Conservation (phyloP, 1,284 basidiomycete genomes). For the Mycena citricolor region DNA sequence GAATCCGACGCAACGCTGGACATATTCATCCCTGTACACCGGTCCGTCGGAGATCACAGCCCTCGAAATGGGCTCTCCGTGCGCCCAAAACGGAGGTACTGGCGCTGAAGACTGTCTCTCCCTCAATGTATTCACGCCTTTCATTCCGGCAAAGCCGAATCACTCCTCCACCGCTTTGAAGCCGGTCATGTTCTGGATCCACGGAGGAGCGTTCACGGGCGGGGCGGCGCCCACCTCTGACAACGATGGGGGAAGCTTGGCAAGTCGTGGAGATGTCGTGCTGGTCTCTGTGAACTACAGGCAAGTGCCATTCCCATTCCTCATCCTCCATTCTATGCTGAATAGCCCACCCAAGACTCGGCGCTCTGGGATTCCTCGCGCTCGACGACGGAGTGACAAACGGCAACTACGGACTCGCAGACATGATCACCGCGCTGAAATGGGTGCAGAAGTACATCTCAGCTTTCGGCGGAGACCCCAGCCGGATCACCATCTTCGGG, state of each 20-base stretch:
- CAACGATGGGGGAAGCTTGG: conserved; percentile 43
- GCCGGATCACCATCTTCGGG: conserved; percentile 35
- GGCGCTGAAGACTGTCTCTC: conserved; percentile 33
- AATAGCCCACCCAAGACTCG: conserved; percentile 23
- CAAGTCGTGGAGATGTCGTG: conserved; percentile 43
- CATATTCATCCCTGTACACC: conserved; percentile 27
- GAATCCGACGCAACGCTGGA: conserved; percentile 26
- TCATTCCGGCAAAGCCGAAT: conserved; percentile 28
- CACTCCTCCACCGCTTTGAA: conserved; percentile 26
- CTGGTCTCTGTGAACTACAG: conserved; percentile 47
- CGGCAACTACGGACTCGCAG: conserved; percentile 39
- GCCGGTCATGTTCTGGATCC: conserved; percentile 43
- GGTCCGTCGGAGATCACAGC: conserved; percentile 27
- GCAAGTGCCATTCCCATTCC: conserved; percentile 16
- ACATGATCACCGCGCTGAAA: conserved; percentile 28
- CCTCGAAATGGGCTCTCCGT: conserved; percentile 31
- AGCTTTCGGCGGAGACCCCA: conserved; percentile 29
- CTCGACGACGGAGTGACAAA: conserved; percentile 35
- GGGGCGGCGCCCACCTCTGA: conserved; percentile 39
- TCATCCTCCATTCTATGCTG: background rate
- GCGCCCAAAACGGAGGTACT: conserved; percentile 25
- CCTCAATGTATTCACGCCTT: conserved; percentile 42
- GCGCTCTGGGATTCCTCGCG: conserved; percentile 38
- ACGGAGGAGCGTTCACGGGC: conserved; percentile 39
- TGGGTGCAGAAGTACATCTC: conserved; percentile 24